A percentile compares a stretch with the other conserved stretches of the same genome.
phyloP scores from a whole-genome alignment of 345 rosid genomes.

The Bruguiera gymnorhiza region DNA sequence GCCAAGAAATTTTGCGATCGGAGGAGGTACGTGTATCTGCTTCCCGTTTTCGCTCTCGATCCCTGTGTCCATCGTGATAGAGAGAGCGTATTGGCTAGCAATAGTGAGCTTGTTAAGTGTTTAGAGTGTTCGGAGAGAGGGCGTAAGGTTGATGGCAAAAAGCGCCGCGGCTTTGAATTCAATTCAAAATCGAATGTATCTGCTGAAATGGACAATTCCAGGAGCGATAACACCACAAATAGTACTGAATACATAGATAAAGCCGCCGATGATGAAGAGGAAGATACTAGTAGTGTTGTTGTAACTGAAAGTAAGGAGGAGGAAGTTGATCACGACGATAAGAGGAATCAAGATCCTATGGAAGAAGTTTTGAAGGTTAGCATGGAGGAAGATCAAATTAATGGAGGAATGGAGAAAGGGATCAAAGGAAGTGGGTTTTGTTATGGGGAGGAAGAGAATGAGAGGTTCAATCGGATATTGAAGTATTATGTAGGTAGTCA shows the following conservation, averaged over 20 bases:
- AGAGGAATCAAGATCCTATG: not conserved
- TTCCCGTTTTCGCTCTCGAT: constrained; percentile 89
- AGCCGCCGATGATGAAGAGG: not conserved
- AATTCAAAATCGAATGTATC: constrained; percentile 17
- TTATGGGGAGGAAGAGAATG: constrained; percentile 69
- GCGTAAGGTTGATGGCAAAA: constrained; percentile 63
- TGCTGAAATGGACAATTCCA: constrained; percentile 13
- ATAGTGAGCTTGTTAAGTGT: constrained; percentile 66
- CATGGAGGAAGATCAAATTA: constrained; percentile 23
- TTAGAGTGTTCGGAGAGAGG: constrained; percentile 83
- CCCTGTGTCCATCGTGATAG: constrained; percentile 68
- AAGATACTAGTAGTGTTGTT: not conserved
- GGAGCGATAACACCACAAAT: not conserved
- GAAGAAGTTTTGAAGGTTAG: not conserved
- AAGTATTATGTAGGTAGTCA: constrained; percentile 73
- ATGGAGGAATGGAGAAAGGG: constrained; percentile 22
- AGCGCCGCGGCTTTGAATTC: constrained; percentile 46
- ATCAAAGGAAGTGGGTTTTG: constrained; percentile 34
- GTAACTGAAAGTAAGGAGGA: not conserved
- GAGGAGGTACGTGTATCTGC: constrained; percentile 85
- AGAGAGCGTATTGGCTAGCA: constrained; percentile 78
- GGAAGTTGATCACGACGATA: not conserved
- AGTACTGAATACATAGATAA: constrained; percentile 11
- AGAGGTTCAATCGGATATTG: constrained; percentile 77
- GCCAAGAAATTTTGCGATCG: constrained; percentile 87